Conservation (phyloP, 2,329 filamentous ascomycete genomes). For the Emergomyces africanus region DNA sequence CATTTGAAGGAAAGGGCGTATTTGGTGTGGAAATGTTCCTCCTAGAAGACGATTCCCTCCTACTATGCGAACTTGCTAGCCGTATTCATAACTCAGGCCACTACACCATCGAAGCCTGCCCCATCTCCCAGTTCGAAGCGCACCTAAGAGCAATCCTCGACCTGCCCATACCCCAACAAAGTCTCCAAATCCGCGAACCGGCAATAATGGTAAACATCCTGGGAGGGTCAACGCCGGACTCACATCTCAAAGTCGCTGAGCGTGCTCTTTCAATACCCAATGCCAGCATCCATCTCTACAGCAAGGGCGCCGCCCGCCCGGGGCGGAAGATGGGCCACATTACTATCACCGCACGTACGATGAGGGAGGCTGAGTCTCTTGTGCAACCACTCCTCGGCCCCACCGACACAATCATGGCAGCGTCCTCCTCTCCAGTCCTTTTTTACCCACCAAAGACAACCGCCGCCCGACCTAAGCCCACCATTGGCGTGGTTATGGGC, state of each 20-base stretch:
- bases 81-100: constrained; percentile 86
- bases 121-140: constrained; percentile 81
- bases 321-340: constrained; percentile 94
- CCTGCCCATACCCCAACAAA: constrained; percentile 45
- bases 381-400: constrained; percentile 62
- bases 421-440: constrained; percentile 32
- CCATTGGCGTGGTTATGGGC: constrained; percentile 37
- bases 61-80: constrained; percentile 80
- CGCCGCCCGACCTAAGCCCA: constrained; percentile 13
- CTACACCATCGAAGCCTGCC: constrained; percentile 85
- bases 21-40: constrained; percentile 98
- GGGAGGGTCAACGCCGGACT: constrained; percentile 44
- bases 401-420: constrained; percentile 61
- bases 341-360: constrained; percentile 59
- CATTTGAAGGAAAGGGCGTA: constrained; percentile 76
- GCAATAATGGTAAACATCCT: constrained; percentile 45
- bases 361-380: constrained; percentile 54
- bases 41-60: constrained; percentile 54
- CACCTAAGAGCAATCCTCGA: constrained; percentile 76
- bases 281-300: constrained; percentile 72
- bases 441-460: constrained; percentile 17
- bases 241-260: constrained; percentile 48
- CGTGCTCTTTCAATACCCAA: constrained; percentile 45
- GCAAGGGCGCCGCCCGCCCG: constrained; percentile 70
- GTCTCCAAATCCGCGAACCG: constrained; percentile 33